Percentiles rank a stretch among this genome's conserved stretches.
Evolutionary conservation across 805 yeast species (phyloP).

Genomic region (Candida manassasensis): DNA sequence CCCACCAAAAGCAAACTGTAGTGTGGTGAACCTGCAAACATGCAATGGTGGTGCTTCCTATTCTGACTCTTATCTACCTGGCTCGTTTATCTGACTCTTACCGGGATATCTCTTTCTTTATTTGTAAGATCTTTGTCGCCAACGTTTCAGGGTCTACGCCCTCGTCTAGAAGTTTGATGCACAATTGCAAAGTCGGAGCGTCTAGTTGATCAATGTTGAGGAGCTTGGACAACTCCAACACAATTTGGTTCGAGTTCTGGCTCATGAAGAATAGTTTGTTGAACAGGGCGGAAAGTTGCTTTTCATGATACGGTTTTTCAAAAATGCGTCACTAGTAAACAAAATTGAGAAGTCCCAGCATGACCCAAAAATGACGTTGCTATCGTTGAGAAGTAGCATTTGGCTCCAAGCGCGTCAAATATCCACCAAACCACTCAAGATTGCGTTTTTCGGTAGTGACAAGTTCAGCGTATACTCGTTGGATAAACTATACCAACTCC

Average conservation of each 20-base stretch:
- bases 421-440: slow-evolving; percentile 10
- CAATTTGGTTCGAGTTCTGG: slow-evolving; percentile 8
- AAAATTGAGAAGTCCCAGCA: no score
- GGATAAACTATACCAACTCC: slow-evolving; percentile 26
- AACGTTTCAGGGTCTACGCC: slow-evolving; percentile 36
- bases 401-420: background rate
- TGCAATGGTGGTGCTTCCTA: no score
- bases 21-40: no score
- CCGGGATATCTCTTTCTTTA: slow-evolving; percentile 26
- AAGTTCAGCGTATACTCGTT: slow-evolving; percentile 58
- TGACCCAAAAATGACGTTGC: background rate
- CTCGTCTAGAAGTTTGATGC: slow-evolving; percentile 29
- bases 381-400: background rate
- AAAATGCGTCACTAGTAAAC: no score
- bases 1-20: no score
- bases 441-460: slow-evolving; percentile 81
- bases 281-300: no score
- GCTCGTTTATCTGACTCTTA: no score
- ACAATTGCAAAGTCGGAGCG: slow-evolving; percentile 26
- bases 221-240: slow-evolving; percentile 21
- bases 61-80: no score
- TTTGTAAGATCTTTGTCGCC: slow-evolving; percentile 22
- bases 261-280: no score
- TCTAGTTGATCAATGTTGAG: slow-evolving; percentile 22
- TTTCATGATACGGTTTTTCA: no score